These are phyloP conservation scores for Remersonia thermophila DNA, from an alignment of 2,329 filamentous ascomycete species.

Conservation along the genomic window DNA sequence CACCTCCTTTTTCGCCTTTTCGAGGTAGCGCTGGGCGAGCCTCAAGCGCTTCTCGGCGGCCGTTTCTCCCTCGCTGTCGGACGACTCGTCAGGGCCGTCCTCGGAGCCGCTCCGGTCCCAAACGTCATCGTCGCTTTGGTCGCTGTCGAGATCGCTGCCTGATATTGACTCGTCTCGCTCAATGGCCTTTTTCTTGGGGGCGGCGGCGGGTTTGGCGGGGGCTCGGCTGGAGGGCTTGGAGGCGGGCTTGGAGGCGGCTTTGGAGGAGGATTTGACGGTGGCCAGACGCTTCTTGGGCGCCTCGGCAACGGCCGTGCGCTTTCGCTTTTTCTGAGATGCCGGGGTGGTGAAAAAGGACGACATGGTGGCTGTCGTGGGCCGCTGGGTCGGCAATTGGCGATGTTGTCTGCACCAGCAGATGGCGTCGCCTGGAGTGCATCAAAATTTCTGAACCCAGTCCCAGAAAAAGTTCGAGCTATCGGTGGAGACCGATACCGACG, in stretches of 20 bases:
- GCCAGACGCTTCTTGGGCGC: conserved; percentile 48
- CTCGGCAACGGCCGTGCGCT: conserved; percentile 48
- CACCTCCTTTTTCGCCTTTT: conserved; percentile 75
- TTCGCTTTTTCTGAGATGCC: conserved; percentile 80
- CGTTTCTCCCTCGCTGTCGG: conserved; percentile 73
- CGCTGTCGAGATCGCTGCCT: conserved; percentile 64
- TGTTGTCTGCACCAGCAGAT: conserved; percentile 13
- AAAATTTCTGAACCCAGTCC: conserved; percentile 25
- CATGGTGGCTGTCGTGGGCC: conserved; percentile 40
- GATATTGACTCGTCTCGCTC: conserved; percentile 54
- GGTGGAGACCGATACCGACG: conserved; percentile 14
- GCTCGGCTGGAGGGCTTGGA: too few species aligned
- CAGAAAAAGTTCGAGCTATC: conserved; percentile 17
- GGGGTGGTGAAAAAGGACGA: conserved; percentile 94
- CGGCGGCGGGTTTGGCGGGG: conserved; percentile 28
- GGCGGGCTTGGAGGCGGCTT: conserved; percentile 29
- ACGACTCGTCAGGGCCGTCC: conserved; percentile 45
- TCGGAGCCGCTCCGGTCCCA: conserved; percentile 31
- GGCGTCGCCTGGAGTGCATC: conserved; percentile 8
- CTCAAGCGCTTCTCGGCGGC: conserved; percentile 76
- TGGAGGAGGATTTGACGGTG: conserved; percentile 33
- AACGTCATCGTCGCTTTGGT: conserved; percentile 33
- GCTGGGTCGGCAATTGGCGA: conserved; percentile 14
- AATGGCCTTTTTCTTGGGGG: conserved; percentile 29
- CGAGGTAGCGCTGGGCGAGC: conserved; percentile 83